A percentile compares a stretch with the other conserved stretches of the same genome.
Conservation (phyloP, 1,284 basidiomycete species). For the Microbotryum silenes-acaulis region DNA sequence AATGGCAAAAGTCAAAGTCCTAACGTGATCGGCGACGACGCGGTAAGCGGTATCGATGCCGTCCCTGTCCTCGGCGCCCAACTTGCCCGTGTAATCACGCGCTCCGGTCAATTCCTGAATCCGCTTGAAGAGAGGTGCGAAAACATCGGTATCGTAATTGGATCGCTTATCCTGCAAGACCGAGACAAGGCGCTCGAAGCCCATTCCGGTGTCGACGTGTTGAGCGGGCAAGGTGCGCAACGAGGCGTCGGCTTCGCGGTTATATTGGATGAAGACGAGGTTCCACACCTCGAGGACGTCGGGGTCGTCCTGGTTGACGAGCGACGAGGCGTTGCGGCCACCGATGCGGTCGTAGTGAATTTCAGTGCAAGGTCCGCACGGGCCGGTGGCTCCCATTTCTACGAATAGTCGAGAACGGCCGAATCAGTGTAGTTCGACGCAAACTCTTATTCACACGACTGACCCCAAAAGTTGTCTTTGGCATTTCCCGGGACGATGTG, state of each 20-base stretch:
- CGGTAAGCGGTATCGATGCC: conserved; percentile 97
- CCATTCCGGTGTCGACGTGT: conserved; percentile 98
- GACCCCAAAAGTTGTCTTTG: conserved; percentile 99
- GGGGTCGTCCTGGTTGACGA: conserved; percentile 92
- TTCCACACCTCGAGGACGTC: conserved; percentile 93
- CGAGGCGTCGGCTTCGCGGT: conserved; percentile 81
- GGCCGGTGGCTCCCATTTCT: conserved; percentile 98
- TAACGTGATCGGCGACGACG: conserved; percentile 91
- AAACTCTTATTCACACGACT: conserved; percentile 34
- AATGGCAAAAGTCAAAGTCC: conserved; percentile 90
- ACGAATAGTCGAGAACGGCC: conserved; percentile 4
- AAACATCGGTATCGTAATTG: conserved; percentile 97
- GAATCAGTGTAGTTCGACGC: background rate
- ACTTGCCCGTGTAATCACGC: conserved; percentile 76
- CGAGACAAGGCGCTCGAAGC: conserved; percentile 94
- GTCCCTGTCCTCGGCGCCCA: conserved; percentile 86
- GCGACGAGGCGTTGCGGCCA: conserved; percentile 77
- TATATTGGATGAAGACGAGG: conserved; percentile 98
- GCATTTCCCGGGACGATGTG: conserved; percentile 90
- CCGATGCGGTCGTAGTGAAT: conserved; percentile 96
- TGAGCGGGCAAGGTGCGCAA: conserved; percentile 77
- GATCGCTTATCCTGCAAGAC: conserved; percentile 83
- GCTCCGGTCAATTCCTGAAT: conserved; percentile 86
- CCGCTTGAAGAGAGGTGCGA: conserved; percentile 77
- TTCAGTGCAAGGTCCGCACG: conserved; percentile 96